These are phyloP conservation scores for Gyrodon lividus DNA, from an alignment of 768 basidiomycete genomes.

Conservation along the genomic window DNA sequence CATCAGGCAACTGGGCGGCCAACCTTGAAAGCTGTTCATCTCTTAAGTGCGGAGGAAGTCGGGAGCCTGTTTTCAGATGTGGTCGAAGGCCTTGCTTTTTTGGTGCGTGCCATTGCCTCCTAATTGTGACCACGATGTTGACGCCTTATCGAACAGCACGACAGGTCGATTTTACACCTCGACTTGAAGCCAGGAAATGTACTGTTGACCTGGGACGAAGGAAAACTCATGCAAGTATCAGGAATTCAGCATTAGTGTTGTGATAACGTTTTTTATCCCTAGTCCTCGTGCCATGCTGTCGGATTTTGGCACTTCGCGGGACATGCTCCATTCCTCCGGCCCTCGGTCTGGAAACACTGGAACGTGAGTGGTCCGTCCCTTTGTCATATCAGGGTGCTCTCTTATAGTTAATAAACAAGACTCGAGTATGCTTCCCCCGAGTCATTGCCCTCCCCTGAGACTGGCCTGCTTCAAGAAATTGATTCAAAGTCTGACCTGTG, in stretches of 20 bases:
- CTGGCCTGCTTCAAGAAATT: constrained; percentile 64
- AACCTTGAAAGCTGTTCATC: constrained; percentile 73
- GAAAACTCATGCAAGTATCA: constrained; percentile 64
- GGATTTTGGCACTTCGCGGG: constrained; percentile 93
- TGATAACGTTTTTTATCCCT: neutral
- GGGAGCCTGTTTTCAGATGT: constrained; percentile 80
- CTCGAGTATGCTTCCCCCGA: constrained; percentile 91
- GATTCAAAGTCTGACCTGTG: constrained; percentile 95
- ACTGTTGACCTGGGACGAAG: constrained; percentile 88
- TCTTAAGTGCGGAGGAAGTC: constrained; percentile 84
- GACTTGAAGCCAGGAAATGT: constrained; percentile 96
- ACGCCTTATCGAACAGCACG: constrained; percentile 49
- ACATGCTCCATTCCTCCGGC: constrained; percentile 72
- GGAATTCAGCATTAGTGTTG: neutral
- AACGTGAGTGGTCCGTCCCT: constrained; percentile 55
- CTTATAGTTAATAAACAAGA: constrained; percentile 33
- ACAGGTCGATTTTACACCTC: constrained; percentile 83
- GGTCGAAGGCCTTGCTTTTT: constrained; percentile 80
- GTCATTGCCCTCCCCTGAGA: constrained; percentile 66
- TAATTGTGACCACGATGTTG: neutral
- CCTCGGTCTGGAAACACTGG: constrained; percentile 91
- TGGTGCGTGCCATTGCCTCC: constrained; percentile 49
- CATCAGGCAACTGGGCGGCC: constrained; percentile 24
- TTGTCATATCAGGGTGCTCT: neutral
- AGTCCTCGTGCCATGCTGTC: constrained; percentile 94